A percentile compares a stretch with the other conserved stretches of the same genome.
Conservation (phyloP, 148 eudicot genomes). For the Arctostaphylos glauca region DNA sequence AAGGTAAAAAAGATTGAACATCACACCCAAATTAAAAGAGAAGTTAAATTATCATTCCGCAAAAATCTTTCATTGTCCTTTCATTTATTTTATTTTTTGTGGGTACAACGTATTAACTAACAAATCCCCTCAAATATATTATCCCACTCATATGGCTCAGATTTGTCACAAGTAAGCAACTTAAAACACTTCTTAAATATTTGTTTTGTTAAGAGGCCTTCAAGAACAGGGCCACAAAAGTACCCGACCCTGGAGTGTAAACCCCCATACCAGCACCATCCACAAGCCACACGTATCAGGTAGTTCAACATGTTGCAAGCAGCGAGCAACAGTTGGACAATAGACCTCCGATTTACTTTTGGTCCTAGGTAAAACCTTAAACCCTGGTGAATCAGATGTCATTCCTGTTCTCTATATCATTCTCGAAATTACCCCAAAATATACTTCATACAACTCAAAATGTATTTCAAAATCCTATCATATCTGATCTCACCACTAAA, state of each 20-base stretch:
- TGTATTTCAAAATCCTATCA: too few species aligned
- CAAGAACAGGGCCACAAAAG: neutral
- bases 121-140: neutral
- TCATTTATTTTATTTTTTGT: too few species aligned
- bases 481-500: neutral
- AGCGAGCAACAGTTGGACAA: neutral
- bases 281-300: neutral
- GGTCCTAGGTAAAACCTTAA: neutral
- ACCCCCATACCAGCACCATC: neutral
- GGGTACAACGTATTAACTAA: neutral
- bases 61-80: neutral
- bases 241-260: neutral
- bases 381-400: neutral
- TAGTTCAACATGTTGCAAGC: neutral
- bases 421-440: neutral
- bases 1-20: neutral
- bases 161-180: neutral
- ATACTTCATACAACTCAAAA: neutral
- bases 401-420: neutral
- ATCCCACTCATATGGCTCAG: neutral
- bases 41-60: neutral
- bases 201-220: neutral
- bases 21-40: neutral
- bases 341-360: neutral
- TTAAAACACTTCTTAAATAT: neutral